Base-by-base conservation (phyloP, 1,139 yeast genomes). In the Diutina pseudorugosa region DNA sequence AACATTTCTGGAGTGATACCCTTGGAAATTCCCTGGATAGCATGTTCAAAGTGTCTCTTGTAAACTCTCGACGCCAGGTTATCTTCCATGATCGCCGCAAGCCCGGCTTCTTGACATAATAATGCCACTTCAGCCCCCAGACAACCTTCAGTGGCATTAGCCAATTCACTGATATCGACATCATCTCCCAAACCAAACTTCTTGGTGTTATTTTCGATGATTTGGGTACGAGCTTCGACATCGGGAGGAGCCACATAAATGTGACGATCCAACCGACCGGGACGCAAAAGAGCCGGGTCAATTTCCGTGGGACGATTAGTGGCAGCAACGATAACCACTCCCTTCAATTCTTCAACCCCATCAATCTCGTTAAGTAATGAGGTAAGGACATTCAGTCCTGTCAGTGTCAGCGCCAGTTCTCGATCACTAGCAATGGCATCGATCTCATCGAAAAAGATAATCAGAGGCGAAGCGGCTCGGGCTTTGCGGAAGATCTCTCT, bases 41-140 rank as follows among this genome's bases (percentile, higher is more conserved):
- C 97, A 55, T 72, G 74, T 36, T 77, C 81, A 61, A 93, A 93
- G 65, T 93, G 97, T 36, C 70, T 70, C 57, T 70, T 71, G 27
- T 67, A 65, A 1, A 93, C 95, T 11, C 61, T 60, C 1, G 65
- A 64, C 6, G 88, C 79, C 3, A 76, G 70, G 14, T 77, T 67
- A 58, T 85, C 70, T 59, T 88, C 96, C 83, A 87, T 88, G 55
- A 93, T 84, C 0, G 98, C 97, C 11, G 87, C 79, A 40, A 93
- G 70, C 2, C 98, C 98, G 0, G 98, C 96, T 65, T 93, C 98
- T 64, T 91, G 98, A 60, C 97, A 88, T 25, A 91, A 67, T 44
- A 90, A 75, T 0, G 91, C 95, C 40, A 93, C 90, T 65, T 93
- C 98, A 0, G 98, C 97, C 48, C 98, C 98, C 0, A 97, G 89